These are phyloP conservation scores for Penicillium sp. DNA, from an alignment of 2,329 filamentous ascomycete genomes.

Conservation along the genomic window DNA sequence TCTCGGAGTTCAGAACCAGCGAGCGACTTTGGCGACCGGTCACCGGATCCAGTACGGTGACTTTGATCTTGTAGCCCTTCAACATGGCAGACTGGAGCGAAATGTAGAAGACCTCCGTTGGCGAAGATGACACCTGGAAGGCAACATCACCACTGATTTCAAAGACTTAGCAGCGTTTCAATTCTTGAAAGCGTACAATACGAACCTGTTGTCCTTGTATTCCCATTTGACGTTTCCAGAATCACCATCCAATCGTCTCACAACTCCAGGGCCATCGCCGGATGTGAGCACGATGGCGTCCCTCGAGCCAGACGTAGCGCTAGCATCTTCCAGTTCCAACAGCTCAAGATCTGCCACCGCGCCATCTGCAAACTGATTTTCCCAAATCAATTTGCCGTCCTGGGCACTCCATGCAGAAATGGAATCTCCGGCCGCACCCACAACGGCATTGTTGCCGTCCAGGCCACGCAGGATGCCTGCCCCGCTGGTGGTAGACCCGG, in stretches of 20 bases:
- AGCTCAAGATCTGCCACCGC: conserved; percentile 63
- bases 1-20: conserved; percentile 71
- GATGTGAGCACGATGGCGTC: conserved; percentile 71
- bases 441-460: conserved; percentile 76
- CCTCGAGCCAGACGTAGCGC: conserved; percentile 46
- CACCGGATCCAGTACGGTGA: conserved; percentile 70
- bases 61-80: conserved; percentile 73
- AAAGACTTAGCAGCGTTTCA: conserved; percentile 22
- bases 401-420: conserved; percentile 82
- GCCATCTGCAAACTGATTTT: conserved; percentile 58
- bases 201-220: conserved; percentile 62
- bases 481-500: conserved; percentile 26
- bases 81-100: conserved; percentile 68
- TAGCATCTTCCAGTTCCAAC: conserved; percentile 66
- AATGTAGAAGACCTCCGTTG: conserved; percentile 72
- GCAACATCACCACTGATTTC: conserved; percentile 64
- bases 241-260: conserved; percentile 72
- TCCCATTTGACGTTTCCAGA: conserved; percentile 80
- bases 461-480: conserved; percentile 64
- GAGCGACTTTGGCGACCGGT: conserved; percentile 74
- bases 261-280: conserved; percentile 54
- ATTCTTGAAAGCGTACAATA: background rate
- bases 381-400: conserved; percentile 79
- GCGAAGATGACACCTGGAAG: conserved; percentile 73
- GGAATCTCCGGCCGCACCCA: conserved; percentile 69